Base-by-base conservation (phyloP, 805 yeast genomes). In the Starmera dryadoides region DNA sequence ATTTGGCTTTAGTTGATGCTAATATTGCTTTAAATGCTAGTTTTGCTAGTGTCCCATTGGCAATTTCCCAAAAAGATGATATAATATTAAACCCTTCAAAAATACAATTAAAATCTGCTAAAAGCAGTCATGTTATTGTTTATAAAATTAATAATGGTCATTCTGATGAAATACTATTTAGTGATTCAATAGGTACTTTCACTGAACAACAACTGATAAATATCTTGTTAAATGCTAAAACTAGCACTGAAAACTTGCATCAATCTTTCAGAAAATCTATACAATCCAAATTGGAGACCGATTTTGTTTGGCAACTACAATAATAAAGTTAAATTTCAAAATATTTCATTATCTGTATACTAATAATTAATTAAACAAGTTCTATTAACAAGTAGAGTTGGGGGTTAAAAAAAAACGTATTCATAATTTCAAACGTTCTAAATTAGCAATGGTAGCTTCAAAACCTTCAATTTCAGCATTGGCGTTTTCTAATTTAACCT, bases 381-480 rank as follows among this genome's bases (percentile, higher is more conserved):
- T 38, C 9, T 34, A 30, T 25, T 33, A 18, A 26, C 25, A 36
- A 11, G 32, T 7, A 7, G 28, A 12, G n/a, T n/a, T n/a, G n/a
- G n/a, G n/a, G n/a, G n/a, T n/a, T n/a, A n/a, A n/a, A n/a, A n/a
- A n/a, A n/a, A n/a, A n/a, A n/a, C n/a, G n/a, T n/a, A 33, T 26
- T 42, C 52, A 75, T 52, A 79, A 62, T 67, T 83, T 84, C 60
- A 88, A 74, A 58, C 79, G 80, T 66, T 88, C 86, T 61, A 91
- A 79, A 59, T 86, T 84, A 29, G 74, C 76, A 59, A 93, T 84
- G 42, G 96, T 88, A 41, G 86, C 81, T 57, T 86, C 80, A 54
- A 86, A 75, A 50, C 96, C 94, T 56, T 86, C 93, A 47, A 89
- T 82, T 63, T 91, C 98, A 34, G 98, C 96, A 46, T 65, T 59